Evolutionary conservation across 2,329 filamentous ascomycete species (phyloP).

Genomic region (Chaetomium olivaceum): DNA sequence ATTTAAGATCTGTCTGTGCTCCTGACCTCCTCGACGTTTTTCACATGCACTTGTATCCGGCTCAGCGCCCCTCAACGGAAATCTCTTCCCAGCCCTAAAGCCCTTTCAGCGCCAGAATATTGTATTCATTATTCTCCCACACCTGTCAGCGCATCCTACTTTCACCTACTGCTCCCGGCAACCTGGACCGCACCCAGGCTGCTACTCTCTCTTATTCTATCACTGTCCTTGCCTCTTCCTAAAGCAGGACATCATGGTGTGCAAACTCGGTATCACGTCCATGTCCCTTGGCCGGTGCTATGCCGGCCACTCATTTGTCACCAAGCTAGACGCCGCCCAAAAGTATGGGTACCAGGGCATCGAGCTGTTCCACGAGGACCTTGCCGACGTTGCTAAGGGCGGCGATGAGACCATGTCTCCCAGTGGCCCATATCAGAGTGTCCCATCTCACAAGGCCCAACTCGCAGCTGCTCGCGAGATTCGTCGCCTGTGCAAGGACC

Average conservation of each 20-base stretch:
- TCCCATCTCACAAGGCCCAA: constrained; percentile 31
- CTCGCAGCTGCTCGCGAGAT: constrained; percentile 60
- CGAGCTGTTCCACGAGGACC: constrained; percentile 77
- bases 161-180: neutral
- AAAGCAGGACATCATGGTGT: constrained; percentile 46
- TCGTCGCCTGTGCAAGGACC: constrained; percentile 55
- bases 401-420: constrained; percentile 4
- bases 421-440: constrained; percentile 25
- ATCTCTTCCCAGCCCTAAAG: neutral
- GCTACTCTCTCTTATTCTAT: neutral
- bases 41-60: neutral
- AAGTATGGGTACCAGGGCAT: constrained; percentile 67
- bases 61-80: neutral
- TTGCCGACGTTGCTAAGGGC: constrained; percentile 58
- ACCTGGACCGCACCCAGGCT: neutral
- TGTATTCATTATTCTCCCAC: neutral
- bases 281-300: constrained; percentile 73
- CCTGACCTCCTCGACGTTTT: neutral
- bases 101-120: too few species aligned
- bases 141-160: neutral
- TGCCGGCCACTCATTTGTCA: constrained; percentile 65
- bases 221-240: neutral
- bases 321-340: constrained; percentile 69
- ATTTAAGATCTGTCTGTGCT: neutral
- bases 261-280: constrained; percentile 68